phyloP scores from a whole-genome alignment of 345 rosid species.

The Carallia brachiata region DNA sequence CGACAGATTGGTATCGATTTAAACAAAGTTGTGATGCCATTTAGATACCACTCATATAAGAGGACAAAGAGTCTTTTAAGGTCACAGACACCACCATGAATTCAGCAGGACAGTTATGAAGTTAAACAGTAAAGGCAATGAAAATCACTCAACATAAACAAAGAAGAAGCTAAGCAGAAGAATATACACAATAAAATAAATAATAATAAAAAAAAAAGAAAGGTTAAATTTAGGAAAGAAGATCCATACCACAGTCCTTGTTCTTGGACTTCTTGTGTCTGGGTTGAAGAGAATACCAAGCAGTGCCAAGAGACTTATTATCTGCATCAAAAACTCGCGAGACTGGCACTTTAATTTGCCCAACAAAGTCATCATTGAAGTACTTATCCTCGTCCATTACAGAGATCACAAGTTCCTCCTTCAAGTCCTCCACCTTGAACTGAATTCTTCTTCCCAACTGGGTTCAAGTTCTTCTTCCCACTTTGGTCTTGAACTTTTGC shows the following conservation, averaged over 20 bases:
- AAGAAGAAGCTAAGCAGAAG: not conserved
- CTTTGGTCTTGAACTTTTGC: conserved; percentile 73
- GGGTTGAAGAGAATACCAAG: conserved; percentile 80
- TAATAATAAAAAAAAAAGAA: not conserved
- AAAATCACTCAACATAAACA: too few species aligned
- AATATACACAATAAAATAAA: not conserved
- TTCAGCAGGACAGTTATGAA: too few species aligned
- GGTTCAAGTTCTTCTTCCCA: conserved; percentile 81
- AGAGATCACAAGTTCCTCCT: conserved; percentile 67
- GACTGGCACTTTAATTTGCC: conserved; percentile 63
- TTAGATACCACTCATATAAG: too few species aligned
- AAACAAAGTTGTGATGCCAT: not conserved
- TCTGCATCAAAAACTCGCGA: conserved; percentile 71
- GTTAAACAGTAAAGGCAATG: not conserved
- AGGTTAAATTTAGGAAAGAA: not conserved
- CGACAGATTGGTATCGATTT: not conserved
- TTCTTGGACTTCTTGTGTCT: conserved; percentile 71
- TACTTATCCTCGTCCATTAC: conserved; percentile 91
- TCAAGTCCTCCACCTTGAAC: conserved; percentile 91
- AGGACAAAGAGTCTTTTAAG: too few species aligned
- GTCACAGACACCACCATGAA: too few species aligned
- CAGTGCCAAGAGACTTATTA: conserved; percentile 65
- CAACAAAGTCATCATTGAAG: conserved; percentile 83
- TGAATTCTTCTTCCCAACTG: conserved; percentile 88
- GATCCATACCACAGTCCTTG: conserved; percentile 69